Conservation (phyloP, 2,329 filamentous ascomycete genomes). For the Anthostomella pinea region DNA sequence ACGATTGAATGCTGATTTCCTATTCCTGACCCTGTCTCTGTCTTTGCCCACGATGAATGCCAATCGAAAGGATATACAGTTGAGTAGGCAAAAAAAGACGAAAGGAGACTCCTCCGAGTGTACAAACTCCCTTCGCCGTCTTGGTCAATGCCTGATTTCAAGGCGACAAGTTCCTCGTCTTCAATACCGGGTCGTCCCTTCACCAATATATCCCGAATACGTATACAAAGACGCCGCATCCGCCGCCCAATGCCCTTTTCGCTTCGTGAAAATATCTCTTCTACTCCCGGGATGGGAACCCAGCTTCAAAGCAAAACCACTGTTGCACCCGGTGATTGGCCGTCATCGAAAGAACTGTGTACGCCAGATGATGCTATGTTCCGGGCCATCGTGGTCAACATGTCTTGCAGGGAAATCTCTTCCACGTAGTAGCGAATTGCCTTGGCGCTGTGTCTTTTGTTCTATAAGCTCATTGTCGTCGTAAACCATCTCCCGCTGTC, state of each 20-base stretch:
- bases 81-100: too few species aligned
- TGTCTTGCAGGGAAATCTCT: conserved; percentile 20
- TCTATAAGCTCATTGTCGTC: conserved; percentile 9
- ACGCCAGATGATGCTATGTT: conserved; percentile 30
- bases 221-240: conserved; percentile 2
- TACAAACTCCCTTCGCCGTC: too few species aligned
- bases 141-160: too few species aligned
- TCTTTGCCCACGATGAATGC: too few species aligned
- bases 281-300: neutral
- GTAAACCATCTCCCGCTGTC: conserved; percentile 2
- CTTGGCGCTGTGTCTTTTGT: conserved; percentile 6
- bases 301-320: conserved; percentile 13
- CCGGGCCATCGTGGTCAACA: conserved; percentile 17
- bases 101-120: too few species aligned
- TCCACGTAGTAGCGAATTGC: conserved; percentile 5
- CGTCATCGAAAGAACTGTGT: conserved; percentile 20
- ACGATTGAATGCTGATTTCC: too few species aligned
- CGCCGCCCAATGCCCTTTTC: neutral
- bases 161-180: too few species aligned
- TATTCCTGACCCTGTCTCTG: too few species aligned
- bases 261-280: neutral
- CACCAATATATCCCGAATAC: neutral
- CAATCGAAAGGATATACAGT: too few species aligned
- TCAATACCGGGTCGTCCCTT: neutral
- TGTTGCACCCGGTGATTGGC: conserved; percentile 12